Evolutionary conservation across 352 stramenopile species (phyloP).

Genomic region (Blastocystis sp.): DNA sequence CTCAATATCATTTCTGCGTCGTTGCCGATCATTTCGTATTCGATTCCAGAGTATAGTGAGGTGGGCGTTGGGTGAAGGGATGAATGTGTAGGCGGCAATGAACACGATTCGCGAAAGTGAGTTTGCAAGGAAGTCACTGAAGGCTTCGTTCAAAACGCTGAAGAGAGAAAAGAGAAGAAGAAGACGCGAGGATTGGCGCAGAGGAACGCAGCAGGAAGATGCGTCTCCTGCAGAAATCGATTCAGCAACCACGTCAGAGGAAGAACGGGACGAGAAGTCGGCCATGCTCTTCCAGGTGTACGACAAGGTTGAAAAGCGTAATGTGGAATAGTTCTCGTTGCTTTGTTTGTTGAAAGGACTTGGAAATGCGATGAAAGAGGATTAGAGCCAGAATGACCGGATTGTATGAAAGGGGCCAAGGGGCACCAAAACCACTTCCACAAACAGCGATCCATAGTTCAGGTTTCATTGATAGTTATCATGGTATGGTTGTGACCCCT

Average conservation of each 20-base stretch:
- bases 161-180: background rate
- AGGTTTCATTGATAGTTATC: slow-evolving; percentile 70
- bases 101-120: slow-evolving; percentile 37
- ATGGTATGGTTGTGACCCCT: slow-evolving; percentile 26
- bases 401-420: slow-evolving; percentile 17
- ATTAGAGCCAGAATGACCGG: background rate
- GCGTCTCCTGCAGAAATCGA: no score
- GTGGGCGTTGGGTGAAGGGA: background rate
- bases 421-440: slow-evolving; percentile 13
- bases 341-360: slow-evolving; percentile 53
- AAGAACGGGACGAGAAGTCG: background rate
- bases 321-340: background rate
- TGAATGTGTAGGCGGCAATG: slow-evolving; percentile 15
- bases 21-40: slow-evolving; percentile 51
- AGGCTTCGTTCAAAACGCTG: background rate
- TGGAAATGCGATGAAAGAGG: background rate
- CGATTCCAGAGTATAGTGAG: slow-evolving; percentile 61
- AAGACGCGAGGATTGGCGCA: background rate
- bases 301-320: slow-evolving; percentile 10
- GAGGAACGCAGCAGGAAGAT: background rate
- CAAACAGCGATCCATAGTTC: slow-evolving; percentile 62
- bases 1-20: slow-evolving; percentile 44
- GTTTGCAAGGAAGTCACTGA: slow-evolving; percentile 30
- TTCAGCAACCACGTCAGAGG: no score
- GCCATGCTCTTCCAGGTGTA: slow-evolving; percentile 9